Evolutionary conservation across 1,139 yeast species (phyloP).

Genomic region (Zhuliangozyma blackwelliae): DNA sequence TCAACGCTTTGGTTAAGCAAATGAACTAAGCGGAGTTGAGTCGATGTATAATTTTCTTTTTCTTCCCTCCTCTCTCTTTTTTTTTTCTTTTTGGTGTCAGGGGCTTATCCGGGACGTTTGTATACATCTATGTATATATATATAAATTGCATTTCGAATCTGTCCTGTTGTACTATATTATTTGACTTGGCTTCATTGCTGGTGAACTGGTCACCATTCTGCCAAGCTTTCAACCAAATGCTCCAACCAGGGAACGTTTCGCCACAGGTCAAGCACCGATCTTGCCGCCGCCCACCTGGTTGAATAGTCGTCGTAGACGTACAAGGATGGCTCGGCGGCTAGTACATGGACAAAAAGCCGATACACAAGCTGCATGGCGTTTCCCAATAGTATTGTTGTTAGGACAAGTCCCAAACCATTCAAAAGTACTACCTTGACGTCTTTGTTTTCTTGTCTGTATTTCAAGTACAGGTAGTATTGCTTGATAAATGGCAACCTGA

Average conservation of each 20-base stretch:
- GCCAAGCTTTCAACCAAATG: constrained; percentile 4
- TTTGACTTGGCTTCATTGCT: no score
- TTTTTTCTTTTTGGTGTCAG: constrained; percentile 3
- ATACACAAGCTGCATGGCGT: constrained; percentile 14
- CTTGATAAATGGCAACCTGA: constrained; percentile 28
- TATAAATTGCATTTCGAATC: constrained; percentile 1
- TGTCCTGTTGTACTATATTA: not conserved
- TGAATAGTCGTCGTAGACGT: constrained; percentile 22
- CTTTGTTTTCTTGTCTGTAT: constrained; percentile 23
- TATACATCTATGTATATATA: constrained; percentile 5
- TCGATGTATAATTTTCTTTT: not conserved
- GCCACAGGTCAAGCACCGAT: constrained; percentile 4
- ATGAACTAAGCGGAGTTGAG: constrained; percentile 60
- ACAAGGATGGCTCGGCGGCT: constrained; percentile 3
- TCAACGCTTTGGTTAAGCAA: constrained; percentile 96
- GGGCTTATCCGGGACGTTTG: constrained; percentile 3
- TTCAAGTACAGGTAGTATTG: constrained; percentile 26
- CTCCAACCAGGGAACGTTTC: constrained; percentile 7
- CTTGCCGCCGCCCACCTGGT: not conserved
- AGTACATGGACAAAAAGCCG: not conserved
- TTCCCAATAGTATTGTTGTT: constrained; percentile 18
- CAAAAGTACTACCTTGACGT: constrained; percentile 16
- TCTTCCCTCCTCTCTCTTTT: constrained; percentile 1
- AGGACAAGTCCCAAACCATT: constrained; percentile 21
- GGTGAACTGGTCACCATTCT: not conserved